phyloP scores from a whole-genome alignment of 1,139 yeast species.

The Kodamaea sp. region DNA sequence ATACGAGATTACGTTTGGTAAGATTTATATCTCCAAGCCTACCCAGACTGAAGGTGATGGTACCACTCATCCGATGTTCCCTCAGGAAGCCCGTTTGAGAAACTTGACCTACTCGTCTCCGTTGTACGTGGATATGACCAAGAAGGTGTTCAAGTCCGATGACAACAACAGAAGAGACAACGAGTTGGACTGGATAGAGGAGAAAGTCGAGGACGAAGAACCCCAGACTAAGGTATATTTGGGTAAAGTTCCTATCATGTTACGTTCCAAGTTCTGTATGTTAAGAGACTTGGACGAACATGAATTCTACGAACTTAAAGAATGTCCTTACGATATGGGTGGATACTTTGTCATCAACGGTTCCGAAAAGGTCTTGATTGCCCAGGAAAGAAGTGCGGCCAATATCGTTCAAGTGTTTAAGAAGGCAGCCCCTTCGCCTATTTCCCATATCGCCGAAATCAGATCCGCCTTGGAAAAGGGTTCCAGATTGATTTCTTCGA shows the following conservation, averaged over 20 bases:
- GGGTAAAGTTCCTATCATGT: conserved; percentile 98
- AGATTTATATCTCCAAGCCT: conserved; percentile 93
- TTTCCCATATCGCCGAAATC: conserved; percentile 94
- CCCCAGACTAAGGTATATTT: conserved; percentile 75
- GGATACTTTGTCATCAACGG: conserved; percentile 98
- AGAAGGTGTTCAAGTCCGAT: conserved; percentile 80
- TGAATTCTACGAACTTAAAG: conserved; percentile 92
- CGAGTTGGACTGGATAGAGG: conserved; percentile 74
- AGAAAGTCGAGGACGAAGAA: conserved; percentile 56
- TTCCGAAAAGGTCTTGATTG: conserved; percentile 95
- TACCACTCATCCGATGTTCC: conserved; percentile 96
- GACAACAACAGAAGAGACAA: conserved; percentile 55
- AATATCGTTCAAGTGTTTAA: conserved; percentile 97
- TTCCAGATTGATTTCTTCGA: conserved; percentile 86
- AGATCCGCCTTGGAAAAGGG: conserved; percentile 97
- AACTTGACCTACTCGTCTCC: conserved; percentile 96
- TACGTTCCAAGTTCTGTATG: conserved; percentile 94
- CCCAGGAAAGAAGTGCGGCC: conserved; percentile 98
- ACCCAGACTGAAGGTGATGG: conserved; percentile 99
- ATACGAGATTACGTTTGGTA: conserved; percentile 94
- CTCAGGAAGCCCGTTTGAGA: conserved; percentile 96
- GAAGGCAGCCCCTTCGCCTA: conserved; percentile 96
- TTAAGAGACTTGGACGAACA: conserved; percentile 90
- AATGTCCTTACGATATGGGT: conserved; percentile 99
- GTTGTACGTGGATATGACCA: conserved; percentile 92